phyloP scores from a whole-genome alignment of 2,329 filamentous ascomycete species.

The Hypocreales sp. region DNA sequence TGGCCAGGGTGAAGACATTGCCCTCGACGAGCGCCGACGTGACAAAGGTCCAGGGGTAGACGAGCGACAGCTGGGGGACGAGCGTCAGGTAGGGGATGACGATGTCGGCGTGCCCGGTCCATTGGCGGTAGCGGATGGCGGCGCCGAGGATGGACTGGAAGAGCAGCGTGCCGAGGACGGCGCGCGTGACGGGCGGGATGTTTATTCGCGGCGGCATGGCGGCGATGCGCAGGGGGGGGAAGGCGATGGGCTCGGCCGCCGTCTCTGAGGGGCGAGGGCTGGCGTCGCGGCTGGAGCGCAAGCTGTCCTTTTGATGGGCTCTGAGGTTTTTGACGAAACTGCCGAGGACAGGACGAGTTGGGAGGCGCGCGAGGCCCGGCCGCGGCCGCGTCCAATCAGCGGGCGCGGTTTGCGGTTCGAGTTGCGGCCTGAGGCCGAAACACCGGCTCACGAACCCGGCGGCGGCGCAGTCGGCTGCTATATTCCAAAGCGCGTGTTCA shows the following conservation, averaged over 20 bases:
- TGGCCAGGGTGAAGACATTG: constrained; percentile 72
- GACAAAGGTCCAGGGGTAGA: constrained; percentile 87
- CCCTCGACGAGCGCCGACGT: constrained; percentile 81
- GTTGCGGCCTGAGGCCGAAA: constrained; percentile 3
- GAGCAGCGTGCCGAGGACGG: constrained; percentile 58
- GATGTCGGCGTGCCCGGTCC: constrained; percentile 45
- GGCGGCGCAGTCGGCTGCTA: too few species aligned
- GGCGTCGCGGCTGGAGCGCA: too few species aligned
- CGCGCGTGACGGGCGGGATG: constrained; percentile 80
- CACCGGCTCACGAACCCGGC: not conserved
- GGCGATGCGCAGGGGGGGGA: too few species aligned
- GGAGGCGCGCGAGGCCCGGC: too few species aligned
- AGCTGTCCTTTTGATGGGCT: too few species aligned
- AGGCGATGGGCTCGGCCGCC: too few species aligned
- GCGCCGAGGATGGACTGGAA: constrained; percentile 72
- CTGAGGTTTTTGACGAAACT: too few species aligned
- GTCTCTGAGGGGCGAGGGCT: too few species aligned
- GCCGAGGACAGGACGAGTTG: too few species aligned
- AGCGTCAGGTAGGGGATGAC: constrained; percentile 78
- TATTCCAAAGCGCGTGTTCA: not conserved
- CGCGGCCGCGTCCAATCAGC: too few species aligned
- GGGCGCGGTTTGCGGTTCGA: too few species aligned
- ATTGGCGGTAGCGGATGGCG: constrained; percentile 57
- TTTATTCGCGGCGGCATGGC: constrained; percentile 73
- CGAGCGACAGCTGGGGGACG: constrained; percentile 65